Conservation (phyloP, 805 yeast species). For the Debaryomyces prosopidis region DNA sequence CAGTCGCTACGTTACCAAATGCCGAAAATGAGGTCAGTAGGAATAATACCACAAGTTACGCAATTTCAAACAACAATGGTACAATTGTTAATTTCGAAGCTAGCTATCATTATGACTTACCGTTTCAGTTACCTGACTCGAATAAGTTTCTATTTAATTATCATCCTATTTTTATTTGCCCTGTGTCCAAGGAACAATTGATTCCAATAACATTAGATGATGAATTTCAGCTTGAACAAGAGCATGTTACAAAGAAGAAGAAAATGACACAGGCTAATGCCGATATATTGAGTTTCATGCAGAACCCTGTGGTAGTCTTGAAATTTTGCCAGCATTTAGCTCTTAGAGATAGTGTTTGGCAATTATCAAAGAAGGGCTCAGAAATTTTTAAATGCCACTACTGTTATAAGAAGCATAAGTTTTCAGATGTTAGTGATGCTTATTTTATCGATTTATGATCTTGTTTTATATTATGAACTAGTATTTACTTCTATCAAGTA, state of each 20-base stretch:
- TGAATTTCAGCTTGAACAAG: constrained; percentile 8
- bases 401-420: constrained; percentile 44
- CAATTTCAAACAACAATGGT: not conserved
- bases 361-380: constrained; percentile 36
- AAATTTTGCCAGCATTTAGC: constrained; percentile 44
- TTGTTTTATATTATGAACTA: not conserved
- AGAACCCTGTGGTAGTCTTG: constrained; percentile 43
- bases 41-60: not conserved
- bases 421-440: constrained; percentile 39
- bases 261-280: constrained; percentile 5
- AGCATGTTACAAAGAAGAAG: constrained; percentile 18
- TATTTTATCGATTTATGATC: constrained; percentile 36
- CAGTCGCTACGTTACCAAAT: not conserved
- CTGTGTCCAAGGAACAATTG: constrained; percentile 44
- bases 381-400: constrained; percentile 46
- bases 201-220: constrained; percentile 29
- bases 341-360: constrained; percentile 42
- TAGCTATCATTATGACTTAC: constrained; percentile 32
- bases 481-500: not conserved
- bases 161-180: constrained; percentile 49
- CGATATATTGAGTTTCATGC: not conserved
- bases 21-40: not conserved
- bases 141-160: constrained; percentile 39
- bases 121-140: constrained; percentile 43
- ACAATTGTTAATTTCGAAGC: constrained; percentile 11